phyloP scores from a whole-genome alignment of 306 rosid species.

The Cicer bijugum region DNA sequence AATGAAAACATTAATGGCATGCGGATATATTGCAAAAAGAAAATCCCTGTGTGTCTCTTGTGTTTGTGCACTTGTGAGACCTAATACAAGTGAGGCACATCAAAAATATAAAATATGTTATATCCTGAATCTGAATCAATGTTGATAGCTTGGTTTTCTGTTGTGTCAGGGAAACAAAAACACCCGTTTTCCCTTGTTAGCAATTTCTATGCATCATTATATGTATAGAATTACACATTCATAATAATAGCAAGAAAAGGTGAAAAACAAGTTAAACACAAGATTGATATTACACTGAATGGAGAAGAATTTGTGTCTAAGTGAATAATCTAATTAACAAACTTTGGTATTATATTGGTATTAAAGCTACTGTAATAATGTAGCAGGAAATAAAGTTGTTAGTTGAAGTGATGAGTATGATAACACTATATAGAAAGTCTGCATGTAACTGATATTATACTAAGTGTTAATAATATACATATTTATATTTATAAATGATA shows the following conservation, averaged over 20 bases:
- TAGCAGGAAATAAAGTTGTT: neutral
- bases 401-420: slow-evolving; percentile 10
- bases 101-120: neutral
- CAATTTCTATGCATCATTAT: neutral
- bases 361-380: neutral
- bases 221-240: neutral
- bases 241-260: neutral
- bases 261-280: neutral
- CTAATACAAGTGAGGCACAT: neutral
- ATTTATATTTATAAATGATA: too few relatives aligned
- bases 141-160: slow-evolving; percentile 23
- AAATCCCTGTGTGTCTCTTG: neutral
- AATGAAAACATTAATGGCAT: neutral
- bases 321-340: too few relatives aligned
- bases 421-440: neutral
- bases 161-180: neutral
- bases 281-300: too few relatives aligned
- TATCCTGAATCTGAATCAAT: slow-evolving; percentile 1
- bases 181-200: neutral
- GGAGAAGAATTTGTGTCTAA: too few relatives aligned
- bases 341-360: too few relatives aligned
- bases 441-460: neutral
- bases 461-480: neutral
- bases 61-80: neutral
- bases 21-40: slow-evolving; percentile 17